Conservation (phyloP, 768 basidiomycete genomes). For the Kwoniella mangroviensis region DNA sequence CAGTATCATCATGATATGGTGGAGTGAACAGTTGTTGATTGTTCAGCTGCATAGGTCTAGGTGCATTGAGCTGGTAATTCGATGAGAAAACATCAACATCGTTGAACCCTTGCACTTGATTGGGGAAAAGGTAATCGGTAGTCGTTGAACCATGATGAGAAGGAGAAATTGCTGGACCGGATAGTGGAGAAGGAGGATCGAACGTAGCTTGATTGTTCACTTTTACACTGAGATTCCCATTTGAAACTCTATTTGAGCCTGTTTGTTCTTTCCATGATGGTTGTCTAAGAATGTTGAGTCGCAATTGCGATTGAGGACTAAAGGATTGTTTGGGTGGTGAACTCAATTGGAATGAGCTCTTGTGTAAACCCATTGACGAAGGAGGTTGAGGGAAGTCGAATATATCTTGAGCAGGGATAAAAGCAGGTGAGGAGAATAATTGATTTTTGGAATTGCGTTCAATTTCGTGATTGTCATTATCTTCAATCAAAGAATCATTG, state of each 20-base stretch:
- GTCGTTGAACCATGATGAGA: not conserved
- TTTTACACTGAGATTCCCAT: conserved; percentile 12
- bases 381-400: conserved; percentile 7
- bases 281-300: not conserved
- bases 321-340: conserved; percentile 11
- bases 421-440: not conserved
- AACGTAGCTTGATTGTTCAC: not conserved
- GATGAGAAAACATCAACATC: conserved; percentile 26
- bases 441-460: not conserved
- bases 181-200: conserved; percentile 13
- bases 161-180: conserved; percentile 10
- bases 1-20: conserved; percentile 5
- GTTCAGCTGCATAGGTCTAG: conserved; percentile 4
- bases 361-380: not conserved
- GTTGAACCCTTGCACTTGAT: conserved; percentile 5
- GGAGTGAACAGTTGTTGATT: conserved; percentile 19
- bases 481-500: conserved; percentile 25
- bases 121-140: conserved; percentile 11
- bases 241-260: not conserved
- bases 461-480: conserved; percentile 5
- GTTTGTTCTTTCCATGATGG: conserved; percentile 14
- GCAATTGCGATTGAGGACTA: conserved; percentile 1
- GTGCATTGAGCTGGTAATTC: conserved; percentile 9
- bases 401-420: not conserved
- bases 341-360: conserved; percentile 1